Evolutionary conservation across 345 rosid species (phyloP).

Genomic region (Hirschfeldia incana): DNA sequence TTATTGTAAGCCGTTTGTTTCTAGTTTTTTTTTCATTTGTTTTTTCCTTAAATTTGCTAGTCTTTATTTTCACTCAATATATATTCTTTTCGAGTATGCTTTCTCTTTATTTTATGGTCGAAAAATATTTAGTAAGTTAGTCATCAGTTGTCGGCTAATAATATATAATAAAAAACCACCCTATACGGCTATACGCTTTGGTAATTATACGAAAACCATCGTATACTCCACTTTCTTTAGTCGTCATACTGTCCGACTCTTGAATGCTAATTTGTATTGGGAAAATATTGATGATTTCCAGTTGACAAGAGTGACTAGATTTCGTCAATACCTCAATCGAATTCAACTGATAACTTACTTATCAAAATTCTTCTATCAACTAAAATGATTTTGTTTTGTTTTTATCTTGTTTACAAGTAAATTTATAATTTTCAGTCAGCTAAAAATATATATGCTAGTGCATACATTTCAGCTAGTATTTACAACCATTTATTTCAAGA

Average conservation of each 20-base stretch:
- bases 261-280: not conserved
- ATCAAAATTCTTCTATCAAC: not conserved
- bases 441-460: not conserved
- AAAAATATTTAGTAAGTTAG: not conserved
- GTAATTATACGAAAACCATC: not conserved
- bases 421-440: not conserved
- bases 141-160: not conserved
- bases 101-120: not conserved
- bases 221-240: not conserved
- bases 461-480: not conserved
- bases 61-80: not conserved
- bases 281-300: not conserved
- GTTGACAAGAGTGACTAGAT: not conserved
- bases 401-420: not conserved
- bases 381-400: not conserved
- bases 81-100: not conserved
- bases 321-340: not conserved
- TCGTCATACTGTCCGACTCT: not conserved
- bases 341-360: not conserved
- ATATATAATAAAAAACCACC: not conserved
- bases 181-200: not conserved
- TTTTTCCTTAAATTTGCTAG: not conserved
- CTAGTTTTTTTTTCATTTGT: not conserved
- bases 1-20: slow-evolving; percentile 8
- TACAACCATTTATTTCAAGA: not conserved